These are phyloP conservation scores for Debaryomyces tyrocola DNA, from an alignment of 805 yeast genomes.

Conservation along the genomic window DNA sequence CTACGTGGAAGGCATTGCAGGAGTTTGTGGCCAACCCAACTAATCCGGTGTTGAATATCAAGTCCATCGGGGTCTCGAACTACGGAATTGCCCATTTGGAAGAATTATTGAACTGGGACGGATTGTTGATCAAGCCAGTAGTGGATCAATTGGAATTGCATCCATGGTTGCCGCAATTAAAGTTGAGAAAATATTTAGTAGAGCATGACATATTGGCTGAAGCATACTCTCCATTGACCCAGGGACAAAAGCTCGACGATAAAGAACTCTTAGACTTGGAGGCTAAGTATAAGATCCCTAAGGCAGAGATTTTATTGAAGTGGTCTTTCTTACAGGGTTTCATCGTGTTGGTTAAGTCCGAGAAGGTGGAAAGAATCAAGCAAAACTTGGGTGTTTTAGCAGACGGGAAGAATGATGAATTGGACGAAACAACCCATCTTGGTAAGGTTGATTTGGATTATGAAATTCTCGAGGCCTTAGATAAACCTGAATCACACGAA, in stretches of 20 bases:
- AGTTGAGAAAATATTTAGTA: conserved; percentile 61
- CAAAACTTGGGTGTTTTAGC: conserved; percentile 55
- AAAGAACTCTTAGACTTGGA: conserved; percentile 52
- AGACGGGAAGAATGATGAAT: conserved; percentile 21
- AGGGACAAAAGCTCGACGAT: conserved; percentile 58
- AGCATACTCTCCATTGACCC: conserved; percentile 79
- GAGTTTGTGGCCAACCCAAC: conserved; percentile 51
- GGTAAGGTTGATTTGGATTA: conserved; percentile 42
- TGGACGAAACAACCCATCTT: conserved; percentile 23
- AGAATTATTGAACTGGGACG: conserved; percentile 59
- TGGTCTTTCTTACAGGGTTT: conserved; percentile 77
- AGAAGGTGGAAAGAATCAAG: conserved; percentile 49
- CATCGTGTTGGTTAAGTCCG: conserved; percentile 70
- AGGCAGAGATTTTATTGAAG: conserved; percentile 65
- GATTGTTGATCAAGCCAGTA: conserved; percentile 48
- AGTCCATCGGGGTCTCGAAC: conserved; percentile 78
- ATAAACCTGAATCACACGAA: conserved; percentile 36
- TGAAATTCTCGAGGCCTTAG: conserved; percentile 34
- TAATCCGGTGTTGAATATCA: conserved; percentile 52
- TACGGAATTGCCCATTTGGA: conserved; percentile 60
- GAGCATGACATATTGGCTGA: conserved; percentile 59
- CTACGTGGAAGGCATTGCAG: conserved; percentile 72
- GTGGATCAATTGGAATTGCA: conserved; percentile 83
- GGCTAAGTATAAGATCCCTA: conserved; percentile 46
- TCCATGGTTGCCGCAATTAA: conserved; percentile 75